Conservation (phyloP, 2,329 filamentous ascomycete genomes). For the Trichoderma lentiforme region DNA sequence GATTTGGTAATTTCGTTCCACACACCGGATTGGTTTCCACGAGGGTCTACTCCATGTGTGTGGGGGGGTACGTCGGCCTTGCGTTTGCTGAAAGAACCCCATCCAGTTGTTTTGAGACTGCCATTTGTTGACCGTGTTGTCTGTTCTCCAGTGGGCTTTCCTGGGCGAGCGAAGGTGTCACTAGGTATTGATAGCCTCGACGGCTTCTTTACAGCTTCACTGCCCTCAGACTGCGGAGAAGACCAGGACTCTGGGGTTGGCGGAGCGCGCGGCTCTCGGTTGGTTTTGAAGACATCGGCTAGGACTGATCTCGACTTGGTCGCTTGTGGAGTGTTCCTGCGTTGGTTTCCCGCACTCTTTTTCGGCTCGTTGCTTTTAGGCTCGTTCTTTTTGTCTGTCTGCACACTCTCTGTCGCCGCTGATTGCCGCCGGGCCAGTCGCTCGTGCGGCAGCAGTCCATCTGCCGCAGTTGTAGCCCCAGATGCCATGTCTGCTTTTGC, state of each 20-base stretch:
- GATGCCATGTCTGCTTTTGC: slow-evolving; percentile 12
- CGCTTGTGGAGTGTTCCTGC: slow-evolving; percentile 16
- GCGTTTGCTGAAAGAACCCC: slow-evolving; percentile 25
- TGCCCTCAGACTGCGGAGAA: slow-evolving; percentile 3
- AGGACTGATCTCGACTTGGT: slow-evolving; percentile 30
- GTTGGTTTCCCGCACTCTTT: not conserved
- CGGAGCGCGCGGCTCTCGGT: slow-evolving; percentile 26
- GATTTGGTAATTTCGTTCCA: slow-evolving; percentile 22
- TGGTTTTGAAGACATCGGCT: slow-evolving; percentile 33
- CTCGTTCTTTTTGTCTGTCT: not conserved
- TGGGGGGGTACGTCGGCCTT: slow-evolving; percentile 20
- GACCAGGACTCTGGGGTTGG: slow-evolving; percentile 29
- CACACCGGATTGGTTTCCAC: slow-evolving; percentile 20
- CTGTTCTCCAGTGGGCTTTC: not conserved
- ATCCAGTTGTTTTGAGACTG: slow-evolving; percentile 18
- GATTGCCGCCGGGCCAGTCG: slow-evolving; percentile 33
- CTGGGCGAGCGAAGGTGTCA: not conserved
- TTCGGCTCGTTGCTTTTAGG: not conserved
- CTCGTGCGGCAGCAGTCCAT: slow-evolving; percentile 39
- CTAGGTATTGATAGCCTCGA: not conserved
- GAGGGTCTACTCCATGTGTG: slow-evolving; percentile 11
- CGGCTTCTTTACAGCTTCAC: not conserved
- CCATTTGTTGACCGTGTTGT: not conserved
- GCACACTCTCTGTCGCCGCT: slow-evolving; percentile 14
- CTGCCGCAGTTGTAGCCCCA: slow-evolving; percentile 3